These are phyloP conservation scores for Arxiozyma slooffiae DNA, from an alignment of 1,139 yeast genomes.

Conservation along the genomic window DNA sequence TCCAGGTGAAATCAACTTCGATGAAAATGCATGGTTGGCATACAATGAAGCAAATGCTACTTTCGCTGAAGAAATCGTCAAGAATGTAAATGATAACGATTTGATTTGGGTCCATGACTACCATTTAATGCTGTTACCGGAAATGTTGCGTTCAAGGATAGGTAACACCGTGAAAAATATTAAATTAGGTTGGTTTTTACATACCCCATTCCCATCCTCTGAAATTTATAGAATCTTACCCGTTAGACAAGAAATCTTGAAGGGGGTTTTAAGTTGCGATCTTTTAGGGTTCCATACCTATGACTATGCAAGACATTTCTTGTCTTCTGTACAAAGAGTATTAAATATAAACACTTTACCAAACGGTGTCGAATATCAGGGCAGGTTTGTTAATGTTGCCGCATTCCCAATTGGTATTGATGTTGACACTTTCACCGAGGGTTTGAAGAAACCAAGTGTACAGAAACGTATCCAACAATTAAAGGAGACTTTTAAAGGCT, in stretches of 20 bases:
- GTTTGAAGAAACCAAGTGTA: conserved; percentile 56
- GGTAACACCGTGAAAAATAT: conserved; percentile 41
- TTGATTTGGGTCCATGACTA: conserved; percentile 97
- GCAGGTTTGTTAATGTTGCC: conserved; percentile 74
- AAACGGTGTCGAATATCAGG: conserved; percentile 75
- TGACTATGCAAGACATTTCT: conserved; percentile 96
- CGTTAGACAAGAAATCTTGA: conserved; percentile 82
- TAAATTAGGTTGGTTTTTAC: conserved; percentile 85
- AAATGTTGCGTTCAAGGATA: conserved; percentile 61
- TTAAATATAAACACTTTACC: conserved; percentile 78
- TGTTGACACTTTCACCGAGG: conserved; percentile 80
- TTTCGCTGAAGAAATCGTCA: conserved; percentile 69
- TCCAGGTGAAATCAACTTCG: conserved; percentile 98
- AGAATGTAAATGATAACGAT: conserved; percentile 70
- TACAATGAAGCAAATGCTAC: conserved; percentile 84
- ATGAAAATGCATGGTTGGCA: conserved; percentile 96
- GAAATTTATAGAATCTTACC: conserved; percentile 95
- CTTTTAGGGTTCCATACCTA: conserved; percentile 98
- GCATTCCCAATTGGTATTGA: conserved; percentile 99
- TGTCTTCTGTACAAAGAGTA: conserved; percentile 83
- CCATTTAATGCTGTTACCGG: conserved; percentile 90
- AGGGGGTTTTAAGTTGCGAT: conserved; percentile 89
- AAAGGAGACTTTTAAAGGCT: conserved; percentile 50
- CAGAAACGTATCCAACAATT: conserved; percentile 55
- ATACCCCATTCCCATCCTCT: conserved; percentile 96